Evolutionary conservation across 768 basidiomycete species (phyloP), one percentile per base, ranked within the genome.

Genomic region (Termitomyces sp.): DNA sequence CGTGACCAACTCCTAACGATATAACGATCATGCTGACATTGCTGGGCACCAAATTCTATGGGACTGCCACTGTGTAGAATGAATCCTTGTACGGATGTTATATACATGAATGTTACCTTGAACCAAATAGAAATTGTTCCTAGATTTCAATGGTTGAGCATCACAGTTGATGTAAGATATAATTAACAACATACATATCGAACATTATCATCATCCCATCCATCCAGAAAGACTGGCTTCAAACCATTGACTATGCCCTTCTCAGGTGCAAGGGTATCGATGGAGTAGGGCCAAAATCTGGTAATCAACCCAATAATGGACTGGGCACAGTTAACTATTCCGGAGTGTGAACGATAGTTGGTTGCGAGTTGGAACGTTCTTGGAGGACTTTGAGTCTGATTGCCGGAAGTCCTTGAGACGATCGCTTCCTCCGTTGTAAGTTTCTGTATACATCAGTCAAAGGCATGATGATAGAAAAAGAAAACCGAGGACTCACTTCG

Each of bases 291-390:
- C 84, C 87, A 90, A 58, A 85, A 85, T 9, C 63, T 65, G 16
- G 72, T 78, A 14, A 91, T 82, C 1, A 90, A 69, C n/a, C 84
- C 79, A 4, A 91, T 79, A 28, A 89, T 71, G 0, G 80, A 81
- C 54, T 84, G 81, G 0, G 89, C 89, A 63, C 85, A 88, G 49
- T 85, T 76, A n/a, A 91, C 83, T 46, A 91, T 90, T 2, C 89
- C 89, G 0, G 79, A 80, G 64, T 89, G 87, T 0, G 87, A 89
- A 5, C 89, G 81, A 63, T 87, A 89, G 65, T 91, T 91, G 51
- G 79, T 72, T 0, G 79, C 70, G 1, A 91, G 75, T 61, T 86
- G 82, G 65, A 90, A 90, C 0, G 75, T 73, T 28, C 59, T 66
- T 4, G 69, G 68, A 28, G 61, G 40, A 32, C 40, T 57, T 43